Evolutionary conservation across 805 yeast species (phyloP).

Genomic region (Yarrowia divulgata): DNA sequence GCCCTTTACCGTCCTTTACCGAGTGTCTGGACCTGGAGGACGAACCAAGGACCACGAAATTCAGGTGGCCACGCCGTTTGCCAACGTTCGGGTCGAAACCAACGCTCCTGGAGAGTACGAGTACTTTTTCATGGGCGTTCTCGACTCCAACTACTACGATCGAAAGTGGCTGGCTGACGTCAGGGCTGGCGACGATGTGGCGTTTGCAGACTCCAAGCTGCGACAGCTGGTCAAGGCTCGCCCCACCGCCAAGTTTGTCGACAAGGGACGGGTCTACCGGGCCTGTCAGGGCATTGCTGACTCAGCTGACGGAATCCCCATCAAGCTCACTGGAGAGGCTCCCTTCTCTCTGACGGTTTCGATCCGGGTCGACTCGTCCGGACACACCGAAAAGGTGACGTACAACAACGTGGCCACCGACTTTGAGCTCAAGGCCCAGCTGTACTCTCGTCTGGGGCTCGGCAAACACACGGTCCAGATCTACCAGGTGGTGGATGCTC

Average conservation of each 20-base stretch:
- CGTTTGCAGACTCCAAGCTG: constrained; percentile 47
- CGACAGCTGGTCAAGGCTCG: constrained; percentile 59
- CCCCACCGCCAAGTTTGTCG: constrained; percentile 66
- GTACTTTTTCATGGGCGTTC: constrained; percentile 66
- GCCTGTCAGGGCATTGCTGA: constrained; percentile 54
- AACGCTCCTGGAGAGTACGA: constrained; percentile 64
- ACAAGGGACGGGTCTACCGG: constrained; percentile 58
- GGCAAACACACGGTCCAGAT: constrained; percentile 75
- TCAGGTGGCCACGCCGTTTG: constrained; percentile 62
- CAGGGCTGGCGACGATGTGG: constrained; percentile 40
- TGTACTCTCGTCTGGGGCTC: constrained; percentile 62
- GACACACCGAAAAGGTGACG: constrained; percentile 57
- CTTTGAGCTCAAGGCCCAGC: constrained; percentile 52
- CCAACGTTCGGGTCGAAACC: constrained; percentile 56
- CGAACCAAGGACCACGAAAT: constrained; percentile 46
- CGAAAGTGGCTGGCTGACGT: constrained; percentile 49
- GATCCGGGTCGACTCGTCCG: constrained; percentile 66
- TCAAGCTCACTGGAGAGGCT: constrained; percentile 63
- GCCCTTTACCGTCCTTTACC: constrained; percentile 75
- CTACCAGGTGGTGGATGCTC: constrained; percentile 65
- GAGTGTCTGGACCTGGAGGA: constrained; percentile 46
- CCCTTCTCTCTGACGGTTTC: constrained; percentile 69
- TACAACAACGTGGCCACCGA: constrained; percentile 55
- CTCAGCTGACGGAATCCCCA: constrained; percentile 61
- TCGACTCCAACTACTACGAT: constrained; percentile 67